Base-by-base conservation (phyloP, 441 rosid species). In the Euphorbia neoarborescens region DNA sequence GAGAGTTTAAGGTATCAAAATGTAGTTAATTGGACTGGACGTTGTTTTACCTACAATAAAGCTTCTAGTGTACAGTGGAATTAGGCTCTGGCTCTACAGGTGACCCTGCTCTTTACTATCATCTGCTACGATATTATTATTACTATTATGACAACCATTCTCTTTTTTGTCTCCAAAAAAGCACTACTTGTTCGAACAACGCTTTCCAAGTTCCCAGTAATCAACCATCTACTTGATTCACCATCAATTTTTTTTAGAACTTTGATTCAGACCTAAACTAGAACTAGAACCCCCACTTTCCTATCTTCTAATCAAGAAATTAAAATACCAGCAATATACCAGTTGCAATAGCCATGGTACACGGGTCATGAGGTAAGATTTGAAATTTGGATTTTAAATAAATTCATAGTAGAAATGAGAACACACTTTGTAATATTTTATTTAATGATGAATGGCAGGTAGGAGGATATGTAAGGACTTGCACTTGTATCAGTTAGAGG, bases 381-480 rank as follows among this genome's bases (percentile, higher is more conserved):
- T 12, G 19, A 28, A 28, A 17, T 40, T 10, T 24, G 53, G 51
- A 37, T 5, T 40, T 35, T 24, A 14, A 42, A 34, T 42, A 28
- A 6, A 38, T 48, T 15, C 53, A 28, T 48, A 38, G 54, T 22
- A 48, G 54, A n/a, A n/a, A n/a, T n/a, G n/a, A n/a, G n/a, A 48
- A 48, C 54, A 15, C 20, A 48, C 22, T 48, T 48, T 17, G 19
- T 48, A 17, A 48, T 48, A 15, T 19, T 2, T 48, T 15, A 48
- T 48, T 48, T 4, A 15, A 48, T 62, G 57, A 62, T 44, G 37
- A 65, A 54, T 75, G 34, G 71, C 80, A 85, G 85, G 73, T 81
- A 54, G 89, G 87, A 68, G 85, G 86, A 65, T 84, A 84, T 75
- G 81, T 73, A 79, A 66, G 87, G 86, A 66, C 2, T 84, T 69